Percentiles rank a stretch among this genome's conserved stretches.
Evolutionary conservation across 495 filamentous ascomycete species (phyloP).

Genomic region (Daldinia loculata): DNA sequence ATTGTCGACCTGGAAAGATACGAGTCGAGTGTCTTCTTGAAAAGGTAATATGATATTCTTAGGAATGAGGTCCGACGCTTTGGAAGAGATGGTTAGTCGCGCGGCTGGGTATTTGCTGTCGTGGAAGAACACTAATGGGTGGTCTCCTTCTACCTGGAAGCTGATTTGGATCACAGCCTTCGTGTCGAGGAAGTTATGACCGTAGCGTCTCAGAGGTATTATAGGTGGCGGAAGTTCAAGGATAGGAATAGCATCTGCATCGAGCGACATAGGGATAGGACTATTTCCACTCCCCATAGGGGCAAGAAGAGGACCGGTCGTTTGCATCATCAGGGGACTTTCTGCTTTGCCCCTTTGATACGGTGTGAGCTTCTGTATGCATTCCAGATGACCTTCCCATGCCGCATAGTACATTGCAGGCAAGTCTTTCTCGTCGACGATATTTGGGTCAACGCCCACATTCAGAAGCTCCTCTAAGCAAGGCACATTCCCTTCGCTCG

Average conservation of each 20-base stretch:
- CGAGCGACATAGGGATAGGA: conserved; percentile 73
- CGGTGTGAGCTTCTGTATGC: conserved; percentile 85
- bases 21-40: conserved; percentile 89
- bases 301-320: conserved; percentile 40
- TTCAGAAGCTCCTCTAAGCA: conserved; percentile 82
- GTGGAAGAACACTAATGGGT: conserved; percentile 88
- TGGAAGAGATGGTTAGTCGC: conserved; percentile 93
- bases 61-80: conserved; percentile 93
- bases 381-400: conserved; percentile 96
- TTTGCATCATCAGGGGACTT: conserved; percentile 46
- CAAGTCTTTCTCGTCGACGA: conserved; percentile 88
- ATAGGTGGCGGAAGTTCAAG: conserved; percentile 95
- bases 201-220: conserved; percentile 91
- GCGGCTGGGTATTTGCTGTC: conserved; percentile 95
- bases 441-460: conserved; percentile 74
- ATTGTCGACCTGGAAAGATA: conserved; percentile 96
- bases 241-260: conserved; percentile 86
- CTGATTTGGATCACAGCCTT: conserved; percentile 93
- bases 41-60: conserved; percentile 94
- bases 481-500: conserved; percentile 92
- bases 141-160: conserved; percentile 76
- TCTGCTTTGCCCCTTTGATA: conserved; percentile 50
- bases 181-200: conserved; percentile 97
- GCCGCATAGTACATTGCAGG: conserved; percentile 98
- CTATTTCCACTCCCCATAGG: conserved; percentile 56